Percentiles rank a stretch among this genome's conserved stretches.
phyloP scores from a whole-genome alignment of 2,329 filamentous ascomycete genomes.

The Neonectria punicea region DNA sequence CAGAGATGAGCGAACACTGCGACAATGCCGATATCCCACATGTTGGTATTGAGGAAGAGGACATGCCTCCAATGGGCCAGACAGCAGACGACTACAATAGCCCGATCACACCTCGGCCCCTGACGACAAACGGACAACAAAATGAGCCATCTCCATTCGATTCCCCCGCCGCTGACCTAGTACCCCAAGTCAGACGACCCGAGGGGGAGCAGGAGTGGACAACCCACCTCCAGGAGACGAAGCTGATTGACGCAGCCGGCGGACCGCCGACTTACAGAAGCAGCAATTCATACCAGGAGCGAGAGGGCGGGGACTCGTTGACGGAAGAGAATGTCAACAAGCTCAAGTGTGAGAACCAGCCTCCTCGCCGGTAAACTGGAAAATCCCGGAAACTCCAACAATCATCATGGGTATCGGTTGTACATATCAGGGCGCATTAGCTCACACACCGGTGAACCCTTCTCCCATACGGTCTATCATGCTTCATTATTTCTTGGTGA shows the following conservation, averaged over 20 bases:
- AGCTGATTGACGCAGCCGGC: conserved; percentile 59
- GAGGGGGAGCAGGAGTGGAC: conserved; percentile 54
- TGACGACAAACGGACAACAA: conserved; percentile 50
- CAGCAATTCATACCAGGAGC: conserved; percentile 49
- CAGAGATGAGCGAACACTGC: conserved; percentile 57
- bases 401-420: conserved; percentile 6
- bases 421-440: conserved; percentile 8
- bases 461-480: background rate
- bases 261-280: conserved; percentile 47
- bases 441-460: background rate
- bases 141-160: conserved; percentile 57
- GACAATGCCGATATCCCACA: conserved; percentile 55
- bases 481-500: background rate
- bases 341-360: conserved; percentile 52
- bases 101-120: conserved; percentile 54
- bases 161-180: conserved; percentile 46
- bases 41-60: conserved; percentile 46
- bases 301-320: conserved; percentile 54
- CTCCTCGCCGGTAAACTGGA: conserved; percentile 29
- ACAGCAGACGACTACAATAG: conserved; percentile 46
- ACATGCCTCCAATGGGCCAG: conserved; percentile 23
- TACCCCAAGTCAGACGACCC: conserved; percentile 47
- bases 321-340: conserved; percentile 66
- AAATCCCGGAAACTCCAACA: background rate
- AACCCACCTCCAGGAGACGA: conserved; percentile 58